Evolutionary conservation across 2,329 filamentous ascomycete genomes (phyloP).

Genomic region (Clarireedia paspali): DNA sequence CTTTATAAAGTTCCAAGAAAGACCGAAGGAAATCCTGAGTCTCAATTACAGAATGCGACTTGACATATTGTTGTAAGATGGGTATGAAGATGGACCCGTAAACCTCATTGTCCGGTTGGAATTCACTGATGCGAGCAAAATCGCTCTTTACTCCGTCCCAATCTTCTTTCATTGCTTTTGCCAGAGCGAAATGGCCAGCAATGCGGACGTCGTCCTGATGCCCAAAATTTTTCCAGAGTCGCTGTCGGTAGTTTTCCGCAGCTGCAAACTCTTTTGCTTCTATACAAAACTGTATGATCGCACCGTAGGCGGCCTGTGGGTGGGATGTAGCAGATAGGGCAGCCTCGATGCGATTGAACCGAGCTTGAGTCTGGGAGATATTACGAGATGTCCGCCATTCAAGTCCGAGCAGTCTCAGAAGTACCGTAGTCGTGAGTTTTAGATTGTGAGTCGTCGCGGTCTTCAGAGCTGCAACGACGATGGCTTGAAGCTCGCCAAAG

Average conservation of each 20-base stretch:
- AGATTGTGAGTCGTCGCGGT: constrained; percentile 19
- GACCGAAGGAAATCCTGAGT: constrained; percentile 24
- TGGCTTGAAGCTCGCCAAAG: constrained; percentile 18
- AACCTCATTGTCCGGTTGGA: constrained; percentile 10
- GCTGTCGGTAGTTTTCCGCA: constrained; percentile 19
- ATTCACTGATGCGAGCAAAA: constrained; percentile 20
- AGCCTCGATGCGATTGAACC: constrained; percentile 22
- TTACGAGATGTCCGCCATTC: constrained; percentile 24
- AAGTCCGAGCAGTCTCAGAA: constrained; percentile 22
- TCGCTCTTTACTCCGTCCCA: constrained; percentile 24
- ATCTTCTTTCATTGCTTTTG: constrained; percentile 24
- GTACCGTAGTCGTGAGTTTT: constrained; percentile 17
- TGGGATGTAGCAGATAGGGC: constrained; percentile 10
- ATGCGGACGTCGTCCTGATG: constrained; percentile 17
- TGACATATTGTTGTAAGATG: constrained; percentile 24
- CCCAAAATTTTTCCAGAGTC: constrained; percentile 10
- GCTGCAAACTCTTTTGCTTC: constrained; percentile 21
- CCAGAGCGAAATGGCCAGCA: constrained; percentile 26
- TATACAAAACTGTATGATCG: constrained; percentile 28
- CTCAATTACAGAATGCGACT: constrained; percentile 22
- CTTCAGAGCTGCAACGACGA: constrained; percentile 15
- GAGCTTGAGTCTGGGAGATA: constrained; percentile 16
- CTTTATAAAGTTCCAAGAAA: constrained; percentile 16
- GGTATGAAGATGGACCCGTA: constrained; percentile 21
- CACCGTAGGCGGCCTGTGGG: constrained; percentile 23